Evolutionary conservation across 345 rosid genomes (phyloP), one percentile per base, ranked within the genome.

Genomic region (Theobroma cacao): DNA sequence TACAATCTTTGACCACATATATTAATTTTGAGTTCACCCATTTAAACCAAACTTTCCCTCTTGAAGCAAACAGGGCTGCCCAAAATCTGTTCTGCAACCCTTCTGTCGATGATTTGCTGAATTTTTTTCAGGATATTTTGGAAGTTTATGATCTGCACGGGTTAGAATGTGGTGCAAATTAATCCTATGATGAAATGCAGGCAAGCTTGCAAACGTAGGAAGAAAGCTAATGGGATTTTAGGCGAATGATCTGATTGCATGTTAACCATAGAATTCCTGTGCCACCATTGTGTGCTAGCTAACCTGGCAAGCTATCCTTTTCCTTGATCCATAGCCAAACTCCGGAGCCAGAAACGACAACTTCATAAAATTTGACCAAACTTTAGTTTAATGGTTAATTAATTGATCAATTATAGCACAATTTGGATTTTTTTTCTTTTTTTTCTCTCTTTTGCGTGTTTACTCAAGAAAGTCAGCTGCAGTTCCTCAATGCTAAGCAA

Each of bases 391-490:
- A 67, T 40, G 4, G 4, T 41, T 13, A 43, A 24, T 67, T 40
- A 66, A 66, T 38, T n/a, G 11, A 66, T 66, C 30, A 66, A 22
- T n/a, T 36, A 40, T 24, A 66, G 43, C 6, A 41, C 28, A 67
- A 12, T 41, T 12, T 14, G 48, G 2, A 1, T 20, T n/a, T 65
- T 1, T 13, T 14, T 60, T 12, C 0, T 3, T 28, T 13, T 26
- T 67, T 45, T 45, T n/a, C n/a, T n/a, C n/a, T n/a, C n/a, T n/a
- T n/a, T 26, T 55, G 22, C 38, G 56, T 69, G 74, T 48, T 69
- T 69, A 28, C 24, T 69, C 14, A 69, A 69, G 36, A 68, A 43
- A 68, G 56, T 26, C 56, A 13, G 56, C 74, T 1, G 38, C 36
- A 2, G 38, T 69, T 69, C 38, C 38, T 67, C 14, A 13, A 40